Conservation (phyloP, 2,329 filamentous ascomycete species). For the Conoideocrella luteorostrata region DNA sequence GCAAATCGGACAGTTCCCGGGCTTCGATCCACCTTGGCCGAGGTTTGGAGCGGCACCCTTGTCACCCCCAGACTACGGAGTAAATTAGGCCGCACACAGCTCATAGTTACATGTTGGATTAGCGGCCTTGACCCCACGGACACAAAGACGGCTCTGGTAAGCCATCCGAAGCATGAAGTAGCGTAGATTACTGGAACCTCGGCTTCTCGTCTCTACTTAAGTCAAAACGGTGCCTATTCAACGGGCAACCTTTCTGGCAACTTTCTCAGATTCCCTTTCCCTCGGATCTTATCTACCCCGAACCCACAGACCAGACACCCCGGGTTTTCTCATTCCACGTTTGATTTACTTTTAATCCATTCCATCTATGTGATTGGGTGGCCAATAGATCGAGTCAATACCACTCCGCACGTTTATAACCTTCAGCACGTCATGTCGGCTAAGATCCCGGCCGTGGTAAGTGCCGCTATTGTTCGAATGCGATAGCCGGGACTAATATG, state of each 20-base stretch:
- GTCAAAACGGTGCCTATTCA: background rate
- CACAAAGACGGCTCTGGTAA: no score
- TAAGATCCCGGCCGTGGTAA: conserved; percentile 27
- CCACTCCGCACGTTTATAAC: no score
- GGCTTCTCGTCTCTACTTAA: conserved; percentile 5
- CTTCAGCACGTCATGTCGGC: conserved; percentile 22
- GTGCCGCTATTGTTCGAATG: conserved; percentile 5
- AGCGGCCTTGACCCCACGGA: no score
- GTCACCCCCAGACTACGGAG: no score
- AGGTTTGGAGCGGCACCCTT: no score
- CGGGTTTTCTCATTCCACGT: background rate
- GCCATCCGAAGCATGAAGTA: background rate
- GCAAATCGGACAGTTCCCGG: no score
- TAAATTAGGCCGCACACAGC: no score
- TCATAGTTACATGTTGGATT: no score
- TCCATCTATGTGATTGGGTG: background rate
- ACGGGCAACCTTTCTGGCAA: background rate
- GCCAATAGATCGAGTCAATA: no score
- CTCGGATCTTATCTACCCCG: background rate
- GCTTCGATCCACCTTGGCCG: no score
- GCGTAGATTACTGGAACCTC: conserved; percentile 7
- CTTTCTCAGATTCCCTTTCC: no score
- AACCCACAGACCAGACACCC: conserved; percentile 1
- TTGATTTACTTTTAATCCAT: no score
- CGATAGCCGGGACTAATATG: background rate